Conservation (phyloP, 768 basidiomycete species). For the Hypsizygus marmoreus region DNA sequence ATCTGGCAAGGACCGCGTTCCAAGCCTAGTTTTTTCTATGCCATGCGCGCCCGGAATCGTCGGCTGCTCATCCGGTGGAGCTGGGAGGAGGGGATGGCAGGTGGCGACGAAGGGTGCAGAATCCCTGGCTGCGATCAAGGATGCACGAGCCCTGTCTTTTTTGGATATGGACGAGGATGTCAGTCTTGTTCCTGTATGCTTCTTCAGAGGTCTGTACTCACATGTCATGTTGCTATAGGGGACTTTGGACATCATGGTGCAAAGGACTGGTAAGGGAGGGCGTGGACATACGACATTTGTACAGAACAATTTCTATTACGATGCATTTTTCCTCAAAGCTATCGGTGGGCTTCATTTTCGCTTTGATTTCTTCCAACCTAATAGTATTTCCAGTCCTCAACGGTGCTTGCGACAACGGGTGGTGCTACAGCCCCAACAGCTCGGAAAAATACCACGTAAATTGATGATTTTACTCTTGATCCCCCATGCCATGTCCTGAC, state of each 20-base stretch:
- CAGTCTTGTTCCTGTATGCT: slow-evolving; percentile 29
- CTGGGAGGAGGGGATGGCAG: slow-evolving; percentile 68
- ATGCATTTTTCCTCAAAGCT: slow-evolving; percentile 98
- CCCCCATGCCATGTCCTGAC: slow-evolving; percentile 4
- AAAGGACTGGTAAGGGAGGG: slow-evolving; percentile 71
- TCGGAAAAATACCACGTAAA: slow-evolving; percentile 74
- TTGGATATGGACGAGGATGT: slow-evolving; percentile 97
- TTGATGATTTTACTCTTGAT: slow-evolving; percentile 9
- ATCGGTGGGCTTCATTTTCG: slow-evolving; percentile 58
- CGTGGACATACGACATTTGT: slow-evolving; percentile 72
- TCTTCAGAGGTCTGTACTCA: not conserved
- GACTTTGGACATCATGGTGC: slow-evolving; percentile 86
- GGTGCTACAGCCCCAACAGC: slow-evolving; percentile 65
- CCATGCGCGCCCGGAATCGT: slow-evolving; percentile 55
- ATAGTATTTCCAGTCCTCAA: slow-evolving; percentile 67
- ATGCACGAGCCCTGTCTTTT: slow-evolving; percentile 79
- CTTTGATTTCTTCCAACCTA: not conserved
- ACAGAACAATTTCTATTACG: slow-evolving; percentile 97
- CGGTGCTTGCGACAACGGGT: slow-evolving; percentile 85
- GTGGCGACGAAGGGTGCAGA: slow-evolving; percentile 56
- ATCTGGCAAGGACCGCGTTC: slow-evolving; percentile 46
- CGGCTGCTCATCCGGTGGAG: slow-evolving; percentile 56
- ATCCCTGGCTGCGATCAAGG: slow-evolving; percentile 64
- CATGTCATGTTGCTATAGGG: slow-evolving; percentile 56
- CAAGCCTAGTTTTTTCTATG: slow-evolving; percentile 64